phyloP scores from a whole-genome alignment of 2,329 filamentous ascomycete genomes.

The Beauveria bassiana region DNA sequence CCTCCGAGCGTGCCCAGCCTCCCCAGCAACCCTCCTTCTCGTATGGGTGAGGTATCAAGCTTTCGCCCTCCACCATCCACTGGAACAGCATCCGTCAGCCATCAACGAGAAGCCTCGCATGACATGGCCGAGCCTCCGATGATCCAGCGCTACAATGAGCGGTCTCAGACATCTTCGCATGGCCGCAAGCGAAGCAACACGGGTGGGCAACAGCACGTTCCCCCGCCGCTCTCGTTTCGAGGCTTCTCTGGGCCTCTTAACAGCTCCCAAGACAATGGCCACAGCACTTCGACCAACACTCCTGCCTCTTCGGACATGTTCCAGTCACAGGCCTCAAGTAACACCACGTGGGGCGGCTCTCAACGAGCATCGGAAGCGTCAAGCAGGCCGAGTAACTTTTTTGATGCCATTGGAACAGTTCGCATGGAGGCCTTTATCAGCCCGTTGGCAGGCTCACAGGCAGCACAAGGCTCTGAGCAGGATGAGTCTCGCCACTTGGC shows the following conservation, averaged over 20 bases:
- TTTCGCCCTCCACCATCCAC: slow-evolving; percentile 34
- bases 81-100: slow-evolving; percentile 25
- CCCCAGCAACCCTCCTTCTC: slow-evolving; percentile 29
- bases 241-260: slow-evolving; percentile 60
- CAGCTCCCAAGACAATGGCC: slow-evolving; percentile 35
- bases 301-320: slow-evolving; percentile 56
- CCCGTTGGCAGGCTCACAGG: slow-evolving; percentile 44
- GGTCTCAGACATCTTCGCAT: slow-evolving; percentile 46
- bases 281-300: slow-evolving; percentile 51
- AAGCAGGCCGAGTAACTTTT: slow-evolving; percentile 55
- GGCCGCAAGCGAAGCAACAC: slow-evolving; percentile 86
- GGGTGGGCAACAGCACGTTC: slow-evolving; percentile 53
- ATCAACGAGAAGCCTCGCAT: slow-evolving; percentile 40
- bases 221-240: slow-evolving; percentile 65
- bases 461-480: slow-evolving; percentile 41
- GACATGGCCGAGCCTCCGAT: slow-evolving; percentile 64
- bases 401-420: slow-evolving; percentile 82
- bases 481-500: slow-evolving; percentile 41
- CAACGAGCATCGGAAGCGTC: slow-evolving; percentile 50
- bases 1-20: slow-evolving; percentile 45
- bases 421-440: slow-evolving; percentile 96
- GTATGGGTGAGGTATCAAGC: slow-evolving; percentile 27
- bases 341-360: slow-evolving; percentile 37
- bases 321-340: slow-evolving; percentile 43
- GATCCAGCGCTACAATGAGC: slow-evolving; percentile 61